Conservation (phyloP, 805 yeast genomes). For the Lachancea nothofagi region DNA sequence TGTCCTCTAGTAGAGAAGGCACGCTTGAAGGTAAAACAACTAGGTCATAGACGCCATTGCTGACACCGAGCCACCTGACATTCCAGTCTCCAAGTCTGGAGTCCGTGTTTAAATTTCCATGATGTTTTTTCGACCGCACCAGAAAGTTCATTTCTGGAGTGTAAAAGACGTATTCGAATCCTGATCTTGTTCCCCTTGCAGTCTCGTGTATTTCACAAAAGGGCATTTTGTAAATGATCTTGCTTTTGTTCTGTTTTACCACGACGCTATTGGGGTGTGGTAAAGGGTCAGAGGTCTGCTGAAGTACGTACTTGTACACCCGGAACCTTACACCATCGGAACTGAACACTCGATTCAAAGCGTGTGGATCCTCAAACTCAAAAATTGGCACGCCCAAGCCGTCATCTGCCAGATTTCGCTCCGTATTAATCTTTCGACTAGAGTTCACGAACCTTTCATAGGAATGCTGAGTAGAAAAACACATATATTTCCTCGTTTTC, state of each 20-base stretch:
- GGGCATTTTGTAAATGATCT: conserved; percentile 4
- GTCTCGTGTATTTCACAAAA: conserved; percentile 6
- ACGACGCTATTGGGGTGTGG: conserved; percentile 4
- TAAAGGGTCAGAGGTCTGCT: neutral
- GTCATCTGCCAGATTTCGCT: conserved; percentile 2
- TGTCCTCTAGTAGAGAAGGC: conserved; percentile 4
- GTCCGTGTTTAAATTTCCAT: neutral
- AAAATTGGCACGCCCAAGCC: conserved; percentile 9
- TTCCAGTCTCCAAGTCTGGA: conserved; percentile 8
- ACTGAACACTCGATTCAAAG: neutral
- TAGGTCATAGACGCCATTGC: conserved; percentile 2
- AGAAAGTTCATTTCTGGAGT: conserved; percentile 2
- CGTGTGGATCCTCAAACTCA: conserved; percentile 2
- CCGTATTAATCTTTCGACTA: neutral
- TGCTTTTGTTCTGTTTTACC: neutral
- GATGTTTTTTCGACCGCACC: conserved; percentile 3
- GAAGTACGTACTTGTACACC: conserved; percentile 6
- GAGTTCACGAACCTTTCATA: conserved; percentile 4
- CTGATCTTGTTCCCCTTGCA: neutral
- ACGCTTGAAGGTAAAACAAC: neutral
- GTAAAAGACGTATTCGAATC: neutral
- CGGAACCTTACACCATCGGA: neutral
- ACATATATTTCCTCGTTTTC: neutral
- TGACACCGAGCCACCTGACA: conserved; percentile 7
- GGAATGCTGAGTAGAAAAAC: conserved; percentile 10